A percentile compares a stretch with the other conserved stretches of the same genome.
phyloP scores from a whole-genome alignment of 192 early-diverging fungal genomes.

The Entomortierella lignicola region DNA sequence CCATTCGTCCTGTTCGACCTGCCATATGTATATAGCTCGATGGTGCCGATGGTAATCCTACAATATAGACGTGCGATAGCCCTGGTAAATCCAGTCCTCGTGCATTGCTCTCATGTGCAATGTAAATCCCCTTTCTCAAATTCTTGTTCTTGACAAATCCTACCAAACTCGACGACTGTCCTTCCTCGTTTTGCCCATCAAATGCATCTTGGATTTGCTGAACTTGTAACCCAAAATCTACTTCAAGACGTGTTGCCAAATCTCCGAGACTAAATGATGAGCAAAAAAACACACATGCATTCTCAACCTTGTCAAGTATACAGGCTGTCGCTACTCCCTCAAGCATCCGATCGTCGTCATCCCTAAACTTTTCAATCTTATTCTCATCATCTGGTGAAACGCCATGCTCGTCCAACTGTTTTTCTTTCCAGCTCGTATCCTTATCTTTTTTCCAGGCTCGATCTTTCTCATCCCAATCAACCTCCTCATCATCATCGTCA shows the following conservation, averaged over 20 bases:
- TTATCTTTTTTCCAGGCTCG: slow-evolving; percentile 35
- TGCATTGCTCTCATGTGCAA: slow-evolving; percentile 80
- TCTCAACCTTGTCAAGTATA: slow-evolving; percentile 57
- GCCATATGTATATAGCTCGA: slow-evolving; percentile 90
- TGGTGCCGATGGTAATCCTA: slow-evolving; percentile 76
- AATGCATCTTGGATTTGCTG: slow-evolving; percentile 53
- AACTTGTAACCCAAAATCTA: slow-evolving; percentile 37
- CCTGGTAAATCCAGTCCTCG: slow-evolving; percentile 88
- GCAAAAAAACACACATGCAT: slow-evolving; percentile 61
- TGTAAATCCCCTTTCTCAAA: slow-evolving; percentile 52
- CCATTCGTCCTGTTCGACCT: slow-evolving; percentile 86
- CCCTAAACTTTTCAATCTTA: slow-evolving; percentile 39
- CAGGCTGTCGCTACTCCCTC: slow-evolving; percentile 57
- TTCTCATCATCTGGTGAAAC: neutral
- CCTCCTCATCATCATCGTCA: slow-evolving; percentile 11
- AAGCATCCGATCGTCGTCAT: slow-evolving; percentile 64
- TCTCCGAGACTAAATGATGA: slow-evolving; percentile 47
- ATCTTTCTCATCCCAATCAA: slow-evolving; percentile 25
- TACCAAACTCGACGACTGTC: neutral
- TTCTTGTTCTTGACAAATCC: neutral
- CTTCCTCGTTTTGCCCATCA: neutral
- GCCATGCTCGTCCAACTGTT: slow-evolving; percentile 2
- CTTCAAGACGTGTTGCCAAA: slow-evolving; percentile 40
- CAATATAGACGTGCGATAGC: slow-evolving; percentile 84
- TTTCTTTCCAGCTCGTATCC: slow-evolving; percentile 30